A percentile compares a stretch with the other conserved stretches of the same genome.
phyloP scores from a whole-genome alignment of 2,329 filamentous ascomycete genomes.

The Hypoxylon sp. region DNA sequence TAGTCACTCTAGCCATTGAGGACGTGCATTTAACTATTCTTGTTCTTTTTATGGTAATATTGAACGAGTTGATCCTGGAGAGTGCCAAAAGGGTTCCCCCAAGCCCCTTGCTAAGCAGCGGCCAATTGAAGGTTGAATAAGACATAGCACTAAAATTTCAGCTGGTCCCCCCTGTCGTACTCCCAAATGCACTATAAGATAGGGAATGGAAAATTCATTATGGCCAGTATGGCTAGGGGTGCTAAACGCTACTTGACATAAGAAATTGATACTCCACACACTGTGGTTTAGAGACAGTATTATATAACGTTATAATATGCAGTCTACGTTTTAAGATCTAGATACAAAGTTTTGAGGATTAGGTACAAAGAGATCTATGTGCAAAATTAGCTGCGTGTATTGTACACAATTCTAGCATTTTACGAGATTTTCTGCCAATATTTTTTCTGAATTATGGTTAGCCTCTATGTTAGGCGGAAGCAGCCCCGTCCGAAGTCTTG shows the following conservation, averaged over 20 bases:
- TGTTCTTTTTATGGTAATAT: conserved; percentile 1
- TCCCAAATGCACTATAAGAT: not conserved
- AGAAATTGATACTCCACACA: not conserved
- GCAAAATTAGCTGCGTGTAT: conserved; percentile 1
- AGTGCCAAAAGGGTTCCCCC: not conserved
- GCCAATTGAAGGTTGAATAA: conserved; percentile 3
- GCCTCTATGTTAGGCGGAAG: conserved; percentile 5
- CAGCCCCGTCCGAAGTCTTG: conserved; percentile 17
- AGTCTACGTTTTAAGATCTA: conserved; percentile 19
- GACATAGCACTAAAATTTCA: not conserved
- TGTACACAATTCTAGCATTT: conserved; percentile 15
- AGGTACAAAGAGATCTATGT: conserved; percentile 11
- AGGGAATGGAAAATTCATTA: not conserved
- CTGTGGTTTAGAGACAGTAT: conserved; percentile 5
- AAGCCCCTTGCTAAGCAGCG: not conserved
- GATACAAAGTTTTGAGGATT: conserved; percentile 15
- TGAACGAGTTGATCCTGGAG: conserved; percentile 3
- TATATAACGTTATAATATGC: conserved; percentile 5
- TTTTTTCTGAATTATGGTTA: not conserved
- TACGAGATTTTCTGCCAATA: not conserved
- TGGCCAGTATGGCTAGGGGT: not conserved
- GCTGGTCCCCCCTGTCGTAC: not conserved
- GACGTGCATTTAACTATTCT: not conserved
- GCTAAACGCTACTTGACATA: conserved; percentile 15
- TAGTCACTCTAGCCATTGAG: not conserved